phyloP scores from a whole-genome alignment of 192 early-diverging fungal genomes.

The Linnemannia elongata region DNA sequence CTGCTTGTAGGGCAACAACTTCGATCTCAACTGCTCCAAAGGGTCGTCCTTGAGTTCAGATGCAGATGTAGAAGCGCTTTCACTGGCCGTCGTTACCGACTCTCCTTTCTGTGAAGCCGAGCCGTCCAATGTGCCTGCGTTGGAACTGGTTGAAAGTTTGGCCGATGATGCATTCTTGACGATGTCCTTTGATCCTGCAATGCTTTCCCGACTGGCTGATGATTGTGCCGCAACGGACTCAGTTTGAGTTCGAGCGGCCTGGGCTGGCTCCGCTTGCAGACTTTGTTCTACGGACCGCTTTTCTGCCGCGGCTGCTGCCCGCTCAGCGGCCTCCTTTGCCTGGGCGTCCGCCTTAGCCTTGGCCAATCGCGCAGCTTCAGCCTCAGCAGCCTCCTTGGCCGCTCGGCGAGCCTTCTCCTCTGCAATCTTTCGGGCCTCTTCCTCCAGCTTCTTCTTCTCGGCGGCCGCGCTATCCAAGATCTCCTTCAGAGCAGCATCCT shows the following conservation, averaged over 20 bases:
- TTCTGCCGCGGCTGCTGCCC: slow-evolving; percentile 11
- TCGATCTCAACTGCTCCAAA: slow-evolving; percentile 28
- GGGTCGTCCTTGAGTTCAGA: slow-evolving; percentile 11
- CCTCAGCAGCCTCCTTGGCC: slow-evolving; percentile 21
- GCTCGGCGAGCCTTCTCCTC: slow-evolving; percentile 25
- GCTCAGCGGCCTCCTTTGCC: slow-evolving; percentile 17
- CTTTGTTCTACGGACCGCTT: not conserved
- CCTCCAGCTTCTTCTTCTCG: slow-evolving; percentile 44
- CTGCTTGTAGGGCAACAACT: slow-evolving; percentile 37
- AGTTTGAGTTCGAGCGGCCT: not conserved
- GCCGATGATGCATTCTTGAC: not conserved
- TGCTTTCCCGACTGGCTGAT: not conserved
- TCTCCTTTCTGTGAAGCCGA: not conserved
- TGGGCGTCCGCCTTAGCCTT: slow-evolving; percentile 1
- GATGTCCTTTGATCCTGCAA: not conserved
- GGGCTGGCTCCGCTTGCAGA: not conserved
- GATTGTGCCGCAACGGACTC: not conserved
- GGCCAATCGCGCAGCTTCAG: not conserved
- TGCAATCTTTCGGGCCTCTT: slow-evolving; percentile 19
- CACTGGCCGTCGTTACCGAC: not conserved
- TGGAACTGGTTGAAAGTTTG: not conserved
- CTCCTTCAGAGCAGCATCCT: slow-evolving; percentile 44
- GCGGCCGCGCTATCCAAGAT: slow-evolving; percentile 50
- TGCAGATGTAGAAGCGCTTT: not conserved
- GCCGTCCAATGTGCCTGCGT: not conserved